Evolutionary conservation across 2,329 filamentous ascomycete species (phyloP).

Genomic region (Colletotrichum truncatum): DNA sequence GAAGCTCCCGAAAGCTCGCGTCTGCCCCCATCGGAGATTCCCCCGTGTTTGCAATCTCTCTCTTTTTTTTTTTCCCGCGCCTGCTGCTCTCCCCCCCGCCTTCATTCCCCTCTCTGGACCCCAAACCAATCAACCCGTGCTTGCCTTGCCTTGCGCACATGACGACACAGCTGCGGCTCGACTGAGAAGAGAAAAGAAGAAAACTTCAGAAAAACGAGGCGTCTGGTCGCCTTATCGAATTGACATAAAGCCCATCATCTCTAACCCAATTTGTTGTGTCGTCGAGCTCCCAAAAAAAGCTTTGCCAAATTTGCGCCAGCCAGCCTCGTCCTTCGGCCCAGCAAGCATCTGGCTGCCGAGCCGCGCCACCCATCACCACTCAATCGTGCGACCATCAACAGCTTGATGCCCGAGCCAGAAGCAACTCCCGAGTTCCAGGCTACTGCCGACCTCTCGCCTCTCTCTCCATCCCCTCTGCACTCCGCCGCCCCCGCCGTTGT

Average conservation of each 20-base stretch:
- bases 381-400: constrained; percentile 6
- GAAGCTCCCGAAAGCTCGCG: background rate
- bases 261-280: background rate
- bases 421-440: constrained; percentile 54
- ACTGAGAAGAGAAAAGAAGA: background rate
- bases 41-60: constrained; percentile 6
- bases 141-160: constrained; percentile 12
- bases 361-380: background rate
- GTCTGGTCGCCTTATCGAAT: constrained; percentile 18
- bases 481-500: constrained; percentile 56
- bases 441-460: constrained; percentile 60
- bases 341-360: background rate
- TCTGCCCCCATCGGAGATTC: constrained; percentile 7
- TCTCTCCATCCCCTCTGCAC: constrained; percentile 60
- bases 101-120: background rate
- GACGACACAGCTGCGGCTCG: constrained; percentile 3
- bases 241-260: constrained; percentile 23
- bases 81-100: constrained; percentile 15
- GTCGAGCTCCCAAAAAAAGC: background rate
- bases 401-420: constrained; percentile 54
- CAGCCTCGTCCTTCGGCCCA: constrained; percentile 8
- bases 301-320: constrained; percentile 10
- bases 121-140: constrained; percentile 14
- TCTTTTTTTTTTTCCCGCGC: constrained; percentile 1
- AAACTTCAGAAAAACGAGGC: constrained; percentile 18